Evolutionary conservation across 1,284 basidiomycete species (phyloP).

Genomic region (Sporisorium reilianum): DNA sequence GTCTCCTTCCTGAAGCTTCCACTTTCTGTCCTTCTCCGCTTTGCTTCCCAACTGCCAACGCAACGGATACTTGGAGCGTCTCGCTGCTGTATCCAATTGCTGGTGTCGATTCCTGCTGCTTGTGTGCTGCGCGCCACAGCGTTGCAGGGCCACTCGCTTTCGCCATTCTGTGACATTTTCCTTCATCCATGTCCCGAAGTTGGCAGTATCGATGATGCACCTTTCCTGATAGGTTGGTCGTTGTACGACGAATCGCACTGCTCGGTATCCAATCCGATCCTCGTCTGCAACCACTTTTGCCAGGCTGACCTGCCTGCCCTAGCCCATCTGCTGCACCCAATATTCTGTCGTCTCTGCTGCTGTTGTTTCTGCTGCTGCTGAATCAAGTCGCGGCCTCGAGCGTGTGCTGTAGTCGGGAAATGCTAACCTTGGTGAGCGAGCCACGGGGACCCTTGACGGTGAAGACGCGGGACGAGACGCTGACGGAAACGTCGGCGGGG

Average conservation of each 20-base stretch:
- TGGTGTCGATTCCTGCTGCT: neutral
- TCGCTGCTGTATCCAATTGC: neutral
- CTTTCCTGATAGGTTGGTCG: neutral
- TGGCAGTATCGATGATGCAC: neutral
- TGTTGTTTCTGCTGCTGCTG: conserved; percentile 18
- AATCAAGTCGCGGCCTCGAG: conserved; percentile 1
- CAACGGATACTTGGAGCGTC: neutral
- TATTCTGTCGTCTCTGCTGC: neutral
- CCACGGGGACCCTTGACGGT: conserved; percentile 69
- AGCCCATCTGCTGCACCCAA: too few species aligned
- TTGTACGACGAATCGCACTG: neutral
- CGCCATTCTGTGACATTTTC: neutral
- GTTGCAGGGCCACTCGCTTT: neutral
- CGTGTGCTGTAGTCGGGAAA: neutral
- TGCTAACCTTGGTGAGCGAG: conserved; percentile 67
- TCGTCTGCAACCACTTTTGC: neutral
- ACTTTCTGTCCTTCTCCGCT: neutral
- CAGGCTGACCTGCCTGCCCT: neutral
- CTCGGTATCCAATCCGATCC: neutral
- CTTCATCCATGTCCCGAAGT: too few species aligned
- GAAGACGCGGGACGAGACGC: conserved; percentile 63
- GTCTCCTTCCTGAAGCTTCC: neutral
- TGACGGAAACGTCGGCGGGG: conserved; percentile 62
- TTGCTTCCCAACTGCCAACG: neutral
- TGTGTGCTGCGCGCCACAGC: neutral